Percentiles rank a stretch among this genome's conserved stretches.
Evolutionary conservation across 495 filamentous ascomycete species (phyloP).

Genomic region (Aspergillus sclerotioniger): DNA sequence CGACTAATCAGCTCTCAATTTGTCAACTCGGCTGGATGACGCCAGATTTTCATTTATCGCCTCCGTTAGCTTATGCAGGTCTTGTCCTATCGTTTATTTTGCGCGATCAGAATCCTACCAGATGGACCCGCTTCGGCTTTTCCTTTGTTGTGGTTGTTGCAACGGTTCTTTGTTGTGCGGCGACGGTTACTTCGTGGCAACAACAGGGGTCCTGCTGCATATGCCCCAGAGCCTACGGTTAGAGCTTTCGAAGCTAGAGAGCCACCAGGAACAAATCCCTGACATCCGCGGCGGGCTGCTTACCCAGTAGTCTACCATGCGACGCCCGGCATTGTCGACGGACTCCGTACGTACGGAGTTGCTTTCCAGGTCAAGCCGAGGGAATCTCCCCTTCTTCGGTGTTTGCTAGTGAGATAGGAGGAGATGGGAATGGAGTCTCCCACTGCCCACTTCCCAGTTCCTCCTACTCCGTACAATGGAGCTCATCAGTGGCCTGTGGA

Average conservation of each 20-base stretch:
- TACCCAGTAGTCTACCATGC: neutral
- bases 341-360: too few species aligned
- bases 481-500: neutral
- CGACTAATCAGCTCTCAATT: neutral
- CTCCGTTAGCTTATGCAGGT: neutral
- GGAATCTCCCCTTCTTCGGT: neutral
- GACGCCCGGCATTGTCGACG: neutral
- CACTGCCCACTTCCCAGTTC: neutral
- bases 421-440: neutral
- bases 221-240: neutral
- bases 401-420: neutral
- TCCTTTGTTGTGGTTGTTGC: neutral
- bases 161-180: neutral
- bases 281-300: constrained; percentile 1
- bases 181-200: neutral
- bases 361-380: neutral
- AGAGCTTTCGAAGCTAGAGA: too few species aligned
- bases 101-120: neutral
- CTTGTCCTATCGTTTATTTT: neutral
- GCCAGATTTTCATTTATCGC: constrained; percentile 2
- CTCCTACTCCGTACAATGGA: neutral
- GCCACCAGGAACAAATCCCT: neutral
- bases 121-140: neutral
- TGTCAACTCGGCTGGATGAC: neutral
- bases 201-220: neutral